Base-by-base conservation (phyloP, 495 filamentous ascomycete species). In the Podospora appendiculata region DNA sequence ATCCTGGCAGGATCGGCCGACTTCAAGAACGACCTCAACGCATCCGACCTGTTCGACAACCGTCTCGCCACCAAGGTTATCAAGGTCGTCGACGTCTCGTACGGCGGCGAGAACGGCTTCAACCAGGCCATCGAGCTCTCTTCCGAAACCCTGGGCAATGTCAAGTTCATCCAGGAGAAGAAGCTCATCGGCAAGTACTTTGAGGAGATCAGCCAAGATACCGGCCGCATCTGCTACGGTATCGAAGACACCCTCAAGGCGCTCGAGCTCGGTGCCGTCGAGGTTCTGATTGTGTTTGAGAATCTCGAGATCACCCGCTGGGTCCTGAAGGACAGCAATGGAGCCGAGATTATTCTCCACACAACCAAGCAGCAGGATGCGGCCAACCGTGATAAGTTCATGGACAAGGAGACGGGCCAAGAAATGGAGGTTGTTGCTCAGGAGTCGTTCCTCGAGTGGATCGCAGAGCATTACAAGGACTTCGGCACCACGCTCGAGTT, bases 121-220 rank as follows among this genome's bases (percentile, higher is more conserved):
- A 98, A 97, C 76, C 94, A 98, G 74, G 93, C 93, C 49, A 98
- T 98, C 56, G 93, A 97, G 64, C 71, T 98, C 59, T 84, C 93
- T 32, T 77, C 88, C 11, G 94, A 98, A 77, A 97, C 93, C n/a
- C 79, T 98, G 44, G 86, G 90, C 70, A 97, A 95, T 60, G 93
- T 98, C 77, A 98, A 98, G 71, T 98, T 98, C 70, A 95, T 98
- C 68, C 93, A 98, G 70, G 93, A 98, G 80, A 98, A 98, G 86
- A 96, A 95, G 77, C 81, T 98, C 47, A 98, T 98, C 64, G 89
- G 90, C 62, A 90, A 85, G 61, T 98, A 98, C 79, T 98, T 98
- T 63, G 89, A 97, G 66, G 90, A 98, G 72, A 96, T 98, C 64
- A 95, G 88, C 60, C 90, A 95, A 65, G 94, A 98, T 61, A 92